Base-by-base conservation (phyloP, 2,329 filamentous ascomycete genomes). In the Knufia fluminis region DNA sequence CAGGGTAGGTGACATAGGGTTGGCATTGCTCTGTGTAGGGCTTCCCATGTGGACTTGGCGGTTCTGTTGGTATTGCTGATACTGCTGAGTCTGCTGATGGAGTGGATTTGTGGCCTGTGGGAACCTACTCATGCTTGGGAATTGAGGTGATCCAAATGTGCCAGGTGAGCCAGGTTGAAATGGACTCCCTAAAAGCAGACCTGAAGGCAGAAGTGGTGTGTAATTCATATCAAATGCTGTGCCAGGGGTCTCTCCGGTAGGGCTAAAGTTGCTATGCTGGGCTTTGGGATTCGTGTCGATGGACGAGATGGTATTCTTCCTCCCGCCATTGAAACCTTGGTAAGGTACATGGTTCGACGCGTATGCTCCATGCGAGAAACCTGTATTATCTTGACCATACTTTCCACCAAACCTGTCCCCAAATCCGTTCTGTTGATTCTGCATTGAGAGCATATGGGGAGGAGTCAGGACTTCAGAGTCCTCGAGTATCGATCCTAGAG, bases 141-240 rank as follows among this genome's bases (percentile, higher is more conserved):
- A 98, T 66, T 96, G 90, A 33, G 90, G 85, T 57, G 86, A 95
- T 54, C 83, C 82, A 69, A 96, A 97, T 32, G 86, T 83, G 28
- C 85, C 86, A 3, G 91, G 91, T 3, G 87, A 95, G 36, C 90
- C 92, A 12, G 92, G 89, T 70, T 97, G 92, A 71, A 97, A 97
- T 16, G 92, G 92, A 68, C 89, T 96, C 42, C 92, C 92, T 45
- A 97, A 83, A 22, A 98, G 80, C 60, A 98, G 76, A 70, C 96
- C 88, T 28, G 91, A 97, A 31, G 92, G 92, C 32, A 98, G 80
- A 57, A 98, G 78, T 57, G 92, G 91, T 9, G 92, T 96, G 69
- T 96, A 97, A 71, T 97, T 92, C 91, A 97, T 96, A 64, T 97
- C 92, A 64, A 89, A 94, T 38, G 79, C 88, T 46, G 88, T 91